Percentiles rank a stretch among this genome's conserved stretches.
These are phyloP conservation scores for Beauveria sp. DNA, from an alignment of 2,329 filamentous ascomycete genomes.

Conservation along the genomic window DNA sequence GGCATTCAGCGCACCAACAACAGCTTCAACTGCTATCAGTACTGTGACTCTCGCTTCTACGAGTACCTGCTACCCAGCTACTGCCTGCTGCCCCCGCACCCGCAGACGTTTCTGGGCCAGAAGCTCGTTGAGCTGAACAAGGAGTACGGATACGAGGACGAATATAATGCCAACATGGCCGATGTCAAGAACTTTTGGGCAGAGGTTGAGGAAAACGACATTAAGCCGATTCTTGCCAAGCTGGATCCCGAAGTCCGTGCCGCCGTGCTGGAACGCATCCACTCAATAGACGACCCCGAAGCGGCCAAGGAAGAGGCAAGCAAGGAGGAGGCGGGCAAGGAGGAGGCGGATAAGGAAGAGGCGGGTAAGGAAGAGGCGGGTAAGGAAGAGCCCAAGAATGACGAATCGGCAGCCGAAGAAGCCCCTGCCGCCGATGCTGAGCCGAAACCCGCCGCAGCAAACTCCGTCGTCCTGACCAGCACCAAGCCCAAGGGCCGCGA, in stretches of 20 bases:
- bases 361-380: slow-evolving; percentile 14
- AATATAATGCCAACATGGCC: slow-evolving; percentile 59
- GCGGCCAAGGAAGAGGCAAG: slow-evolving; percentile 16
- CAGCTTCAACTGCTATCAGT: slow-evolving; percentile 88
- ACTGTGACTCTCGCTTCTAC: slow-evolving; percentile 93
- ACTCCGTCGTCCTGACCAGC: slow-evolving; percentile 20
- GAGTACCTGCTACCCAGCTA: slow-evolving; percentile 95
- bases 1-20: slow-evolving; percentile 85
- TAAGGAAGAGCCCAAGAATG: slow-evolving; percentile 19
- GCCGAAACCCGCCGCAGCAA: slow-evolving; percentile 15
- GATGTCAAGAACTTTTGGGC: slow-evolving; percentile 80
- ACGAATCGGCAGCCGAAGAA: slow-evolving; percentile 15
- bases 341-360: neutral
- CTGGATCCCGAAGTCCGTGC: slow-evolving; percentile 58
- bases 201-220: slow-evolving; percentile 69
- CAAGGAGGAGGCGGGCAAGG: slow-evolving; percentile 10
- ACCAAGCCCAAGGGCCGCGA: slow-evolving; percentile 34
- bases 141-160: slow-evolving; percentile 63
- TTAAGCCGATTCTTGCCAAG: slow-evolving; percentile 60
- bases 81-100: slow-evolving; percentile 86
- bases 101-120: slow-evolving; percentile 75
- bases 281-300: slow-evolving; percentile 25
- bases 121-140: slow-evolving; percentile 73
- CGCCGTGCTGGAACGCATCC: slow-evolving; percentile 56
- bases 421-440: slow-evolving; percentile 16